Percentiles rank a stretch among this genome's conserved stretches.
Conservation (phyloP, 140 eudicot genomes). For the Stevia rebaudiana region DNA sequence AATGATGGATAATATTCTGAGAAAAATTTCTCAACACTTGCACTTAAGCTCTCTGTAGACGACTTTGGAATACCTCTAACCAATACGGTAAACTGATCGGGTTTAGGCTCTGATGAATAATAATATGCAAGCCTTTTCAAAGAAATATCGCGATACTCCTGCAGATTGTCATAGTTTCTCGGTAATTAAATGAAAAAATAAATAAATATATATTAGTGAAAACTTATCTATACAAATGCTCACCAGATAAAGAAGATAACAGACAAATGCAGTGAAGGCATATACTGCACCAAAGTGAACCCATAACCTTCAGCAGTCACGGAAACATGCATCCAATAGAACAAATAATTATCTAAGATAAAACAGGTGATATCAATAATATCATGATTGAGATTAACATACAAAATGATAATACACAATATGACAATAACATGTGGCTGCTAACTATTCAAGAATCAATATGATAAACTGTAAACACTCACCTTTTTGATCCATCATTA, state of each 20-base stretch:
- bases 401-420: slow-evolving; percentile 1
- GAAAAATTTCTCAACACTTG: slow-evolving; percentile 72
- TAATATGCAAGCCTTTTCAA: slow-evolving; percentile 60
- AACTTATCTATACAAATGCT: slow-evolving; percentile 20
- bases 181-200: slow-evolving; percentile 5
- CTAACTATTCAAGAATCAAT: slow-evolving; percentile 2
- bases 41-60: slow-evolving; percentile 48
- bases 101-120: slow-evolving; percentile 66
- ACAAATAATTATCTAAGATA: slow-evolving; percentile 14
- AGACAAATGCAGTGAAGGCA: slow-evolving; percentile 69
- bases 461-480: slow-evolving; percentile 9
- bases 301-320: slow-evolving; percentile 68
- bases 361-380: slow-evolving; percentile 3
- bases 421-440: slow-evolving; percentile 6
- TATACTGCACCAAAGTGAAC: slow-evolving; percentile 70
- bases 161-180: slow-evolving; percentile 26
- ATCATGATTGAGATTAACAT: not conserved
- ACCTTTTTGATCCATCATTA: slow-evolving; percentile 79
- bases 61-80: slow-evolving; percentile 73
- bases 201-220: not conserved
- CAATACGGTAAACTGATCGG: slow-evolving; percentile 70
- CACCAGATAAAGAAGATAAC: slow-evolving; percentile 78
- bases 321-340: slow-evolving; percentile 16
- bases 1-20: slow-evolving; percentile 63
- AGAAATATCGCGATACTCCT: slow-evolving; percentile 72